A percentile compares a stretch with the other conserved stretches of the same genome.
phyloP scores from a whole-genome alignment of 768 basidiomycete genomes.

The Hortiboletus flavorubellus region DNA sequence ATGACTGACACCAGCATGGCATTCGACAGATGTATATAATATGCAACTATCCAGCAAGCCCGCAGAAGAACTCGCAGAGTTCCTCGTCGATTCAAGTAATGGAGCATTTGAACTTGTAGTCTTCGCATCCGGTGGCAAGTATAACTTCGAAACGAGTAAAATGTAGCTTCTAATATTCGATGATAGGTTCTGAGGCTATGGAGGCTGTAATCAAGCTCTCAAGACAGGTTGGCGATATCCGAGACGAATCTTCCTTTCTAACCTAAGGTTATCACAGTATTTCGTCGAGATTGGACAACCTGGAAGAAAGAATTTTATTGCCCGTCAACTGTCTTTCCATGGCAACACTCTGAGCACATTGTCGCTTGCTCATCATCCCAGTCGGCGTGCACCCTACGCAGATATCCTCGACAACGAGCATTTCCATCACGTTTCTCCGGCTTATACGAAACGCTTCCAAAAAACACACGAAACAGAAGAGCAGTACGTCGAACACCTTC shows the following conservation, averaged over 20 bases:
- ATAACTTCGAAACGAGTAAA: neutral
- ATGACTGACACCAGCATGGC: neutral
- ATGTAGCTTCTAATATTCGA: neutral
- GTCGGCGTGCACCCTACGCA: constrained; percentile 65
- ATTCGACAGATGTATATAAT: constrained; percentile 70
- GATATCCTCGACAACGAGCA: constrained; percentile 58
- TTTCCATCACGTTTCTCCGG: constrained; percentile 87
- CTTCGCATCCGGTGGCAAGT: constrained; percentile 72
- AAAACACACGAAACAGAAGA: constrained; percentile 66
- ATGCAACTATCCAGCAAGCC: constrained; percentile 81
- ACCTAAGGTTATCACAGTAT: constrained; percentile 45
- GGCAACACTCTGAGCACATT: constrained; percentile 78
- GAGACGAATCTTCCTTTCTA: neutral
- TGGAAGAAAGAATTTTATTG: constrained; percentile 75
- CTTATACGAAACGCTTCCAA: constrained; percentile 80
- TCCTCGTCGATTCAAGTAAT: constrained; percentile 59
- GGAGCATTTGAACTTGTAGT: constrained; percentile 72
- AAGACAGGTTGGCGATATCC: constrained; percentile 52
- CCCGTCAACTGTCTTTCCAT: constrained; percentile 74
- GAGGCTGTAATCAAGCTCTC: constrained; percentile 82
- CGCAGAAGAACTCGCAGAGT: constrained; percentile 73
- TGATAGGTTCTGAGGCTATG: constrained; percentile 82
- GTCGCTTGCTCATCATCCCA: constrained; percentile 63
- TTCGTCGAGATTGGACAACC: constrained; percentile 67
- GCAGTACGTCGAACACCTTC: constrained; percentile 73